Percentiles rank a stretch among this genome's conserved stretches.
Evolutionary conservation across 768 basidiomycete genomes (phyloP).

Genomic region (Tubosaeta sp.): DNA sequence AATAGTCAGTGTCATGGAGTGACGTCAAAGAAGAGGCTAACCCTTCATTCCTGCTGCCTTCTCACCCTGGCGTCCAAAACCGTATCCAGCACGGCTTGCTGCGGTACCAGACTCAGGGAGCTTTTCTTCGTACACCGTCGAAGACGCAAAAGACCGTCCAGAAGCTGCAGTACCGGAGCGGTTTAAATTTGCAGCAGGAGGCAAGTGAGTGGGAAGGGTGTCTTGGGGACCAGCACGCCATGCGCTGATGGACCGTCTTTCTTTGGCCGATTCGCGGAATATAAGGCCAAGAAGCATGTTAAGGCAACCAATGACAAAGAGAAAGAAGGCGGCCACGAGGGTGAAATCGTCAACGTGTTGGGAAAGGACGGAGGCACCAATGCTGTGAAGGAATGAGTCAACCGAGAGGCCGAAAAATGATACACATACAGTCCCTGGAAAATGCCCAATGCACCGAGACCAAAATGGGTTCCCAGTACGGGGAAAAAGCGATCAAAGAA

Average conservation of each 20-base stretch:
- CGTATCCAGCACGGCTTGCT: constrained; percentile 48
- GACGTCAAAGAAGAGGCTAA: constrained; percentile 11
- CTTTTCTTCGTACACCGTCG: constrained; percentile 31
- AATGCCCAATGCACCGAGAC: constrained; percentile 81
- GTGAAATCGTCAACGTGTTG: constrained; percentile 85
- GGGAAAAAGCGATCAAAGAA: constrained; percentile 88
- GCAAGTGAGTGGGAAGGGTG: constrained; percentile 46
- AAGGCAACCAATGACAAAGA: constrained; percentile 87
- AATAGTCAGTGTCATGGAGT: constrained; percentile 2
- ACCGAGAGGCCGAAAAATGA: not conserved
- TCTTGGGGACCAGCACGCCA: constrained; percentile 55
- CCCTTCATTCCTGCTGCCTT: constrained; percentile 65
- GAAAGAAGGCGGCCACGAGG: constrained; percentile 87
- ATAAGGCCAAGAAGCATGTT: constrained; percentile 77
- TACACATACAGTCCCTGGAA: constrained; percentile 76
- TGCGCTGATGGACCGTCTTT: constrained; percentile 56
- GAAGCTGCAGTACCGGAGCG: constrained; percentile 23
- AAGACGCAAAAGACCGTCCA: constrained; percentile 22
- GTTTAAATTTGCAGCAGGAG: constrained; percentile 17
- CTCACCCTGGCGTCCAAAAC: constrained; percentile 80
- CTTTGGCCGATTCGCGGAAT: constrained; percentile 60
- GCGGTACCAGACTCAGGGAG: constrained; percentile 19
- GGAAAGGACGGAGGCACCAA: constrained; percentile 67
- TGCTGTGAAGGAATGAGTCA: constrained; percentile 34
- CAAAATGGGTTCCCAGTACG: constrained; percentile 78